These are phyloP conservation scores for Ophiostoma pallidulum DNA, from an alignment of 2,329 filamentous ascomycete species.

Conservation along the genomic window DNA sequence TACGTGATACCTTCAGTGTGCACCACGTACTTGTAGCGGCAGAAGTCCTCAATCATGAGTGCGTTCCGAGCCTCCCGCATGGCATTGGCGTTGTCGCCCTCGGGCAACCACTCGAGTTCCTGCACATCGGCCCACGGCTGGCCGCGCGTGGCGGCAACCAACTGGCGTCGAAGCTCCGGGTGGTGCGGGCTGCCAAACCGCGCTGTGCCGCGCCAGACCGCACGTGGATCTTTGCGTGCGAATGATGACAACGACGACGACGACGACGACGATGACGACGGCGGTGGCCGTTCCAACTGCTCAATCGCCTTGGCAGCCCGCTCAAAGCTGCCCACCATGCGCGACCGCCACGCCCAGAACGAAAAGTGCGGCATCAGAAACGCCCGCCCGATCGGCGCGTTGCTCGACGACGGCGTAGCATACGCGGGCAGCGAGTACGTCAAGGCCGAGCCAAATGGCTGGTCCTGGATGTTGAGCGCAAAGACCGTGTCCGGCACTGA, in stretches of 20 bases:
- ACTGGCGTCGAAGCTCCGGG: conserved; percentile 25
- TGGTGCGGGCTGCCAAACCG: conserved; percentile 31
- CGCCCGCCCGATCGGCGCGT: conserved; percentile 13
- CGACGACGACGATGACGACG: too few species aligned
- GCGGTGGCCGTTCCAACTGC: conserved; percentile 25
- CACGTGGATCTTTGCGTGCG: conserved; percentile 30
- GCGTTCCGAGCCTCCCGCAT: conserved; percentile 33
- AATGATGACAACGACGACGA: too few species aligned
- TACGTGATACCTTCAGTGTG: conserved; percentile 41
- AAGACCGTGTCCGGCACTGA: conserved; percentile 39
- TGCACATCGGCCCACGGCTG: conserved; percentile 34
- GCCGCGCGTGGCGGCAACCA: conserved; percentile 18
- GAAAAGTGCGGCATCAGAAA: conserved; percentile 15
- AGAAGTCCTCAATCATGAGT: conserved; percentile 40
- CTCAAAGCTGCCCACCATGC: conserved; percentile 6
- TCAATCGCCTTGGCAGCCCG: conserved; percentile 28
- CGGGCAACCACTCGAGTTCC: conserved; percentile 23
- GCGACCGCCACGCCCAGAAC: conserved; percentile 12
- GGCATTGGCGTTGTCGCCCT: conserved; percentile 32
- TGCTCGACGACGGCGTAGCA: conserved; percentile 16
- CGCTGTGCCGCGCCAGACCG: conserved; percentile 40
- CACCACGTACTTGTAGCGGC: conserved; percentile 36
- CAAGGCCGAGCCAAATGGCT: conserved; percentile 32
- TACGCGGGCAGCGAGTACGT: conserved; percentile 36
- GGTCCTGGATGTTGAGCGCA: conserved; percentile 42